phyloP scores from a whole-genome alignment of 495 filamentous ascomycete species.

The Hypoxylon subgilvum region DNA sequence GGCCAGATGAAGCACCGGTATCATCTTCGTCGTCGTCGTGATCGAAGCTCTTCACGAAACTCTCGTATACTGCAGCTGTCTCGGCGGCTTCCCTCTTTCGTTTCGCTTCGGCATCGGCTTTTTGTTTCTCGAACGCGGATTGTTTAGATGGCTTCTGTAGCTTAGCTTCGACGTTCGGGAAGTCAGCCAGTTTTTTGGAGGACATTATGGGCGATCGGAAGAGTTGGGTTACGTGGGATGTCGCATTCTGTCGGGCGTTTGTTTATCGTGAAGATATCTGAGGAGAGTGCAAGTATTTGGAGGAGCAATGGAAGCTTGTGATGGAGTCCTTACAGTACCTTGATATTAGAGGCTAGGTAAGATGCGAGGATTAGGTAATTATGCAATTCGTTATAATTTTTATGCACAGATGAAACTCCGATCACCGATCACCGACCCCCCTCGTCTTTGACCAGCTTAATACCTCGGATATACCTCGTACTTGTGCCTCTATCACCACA shows the following conservation, averaged over 20 bases:
- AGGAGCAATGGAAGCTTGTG: too few relatives aligned
- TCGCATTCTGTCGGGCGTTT: slow-evolving; percentile 17
- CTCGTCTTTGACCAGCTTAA: too few relatives aligned
- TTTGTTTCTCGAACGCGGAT: slow-evolving; percentile 89
- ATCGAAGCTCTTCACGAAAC: slow-evolving; percentile 90
- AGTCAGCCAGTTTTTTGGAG: slow-evolving; percentile 58
- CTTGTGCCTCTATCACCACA: too few relatives aligned
- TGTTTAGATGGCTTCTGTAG: slow-evolving; percentile 83
- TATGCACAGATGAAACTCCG: too few relatives aligned
- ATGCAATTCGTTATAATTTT: too few relatives aligned
- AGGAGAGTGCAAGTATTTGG: too few relatives aligned
- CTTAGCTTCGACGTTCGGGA: slow-evolving; percentile 84
- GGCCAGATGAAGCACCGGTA: slow-evolving; percentile 26
- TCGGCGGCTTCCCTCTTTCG: slow-evolving; percentile 84
- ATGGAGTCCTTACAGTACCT: too few relatives aligned
- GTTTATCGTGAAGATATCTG: too few relatives aligned
- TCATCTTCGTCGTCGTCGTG: slow-evolving; percentile 62
- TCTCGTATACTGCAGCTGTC: slow-evolving; percentile 86
- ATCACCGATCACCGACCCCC: too few relatives aligned
- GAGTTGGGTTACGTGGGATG: background rate
- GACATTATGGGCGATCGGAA: slow-evolving; percentile 43
- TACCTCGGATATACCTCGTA: too few relatives aligned
- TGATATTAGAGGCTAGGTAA: too few relatives aligned
- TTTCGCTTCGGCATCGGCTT: slow-evolving; percentile 92
- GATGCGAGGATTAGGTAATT: too few relatives aligned